Conservation (phyloP, 192 early-diverging fungal species). For the Umbelopsis ramanniana region DNA sequence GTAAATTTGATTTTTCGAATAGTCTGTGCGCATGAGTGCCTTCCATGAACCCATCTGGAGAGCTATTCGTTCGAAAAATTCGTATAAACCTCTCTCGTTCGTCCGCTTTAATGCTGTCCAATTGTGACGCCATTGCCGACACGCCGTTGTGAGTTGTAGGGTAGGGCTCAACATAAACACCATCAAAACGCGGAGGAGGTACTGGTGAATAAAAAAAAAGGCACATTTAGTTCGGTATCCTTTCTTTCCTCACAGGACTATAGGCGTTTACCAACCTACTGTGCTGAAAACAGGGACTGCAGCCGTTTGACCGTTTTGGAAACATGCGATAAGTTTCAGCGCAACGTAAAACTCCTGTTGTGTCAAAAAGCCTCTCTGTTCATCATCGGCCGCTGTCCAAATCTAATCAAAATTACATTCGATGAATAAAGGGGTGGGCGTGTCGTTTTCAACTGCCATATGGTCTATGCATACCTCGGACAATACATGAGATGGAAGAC, state of each 20-base stretch:
- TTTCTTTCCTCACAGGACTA: neutral
- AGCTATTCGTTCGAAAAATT: constrained; percentile 29
- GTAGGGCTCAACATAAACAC: constrained; percentile 11
- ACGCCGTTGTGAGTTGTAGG: neutral
- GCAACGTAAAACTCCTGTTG: constrained; percentile 77
- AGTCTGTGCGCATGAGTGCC: constrained; percentile 51
- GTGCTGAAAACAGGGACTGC: constrained; percentile 27
- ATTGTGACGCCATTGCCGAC: constrained; percentile 43
- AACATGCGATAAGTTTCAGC: constrained; percentile 88
- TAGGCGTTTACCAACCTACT: constrained; percentile 17
- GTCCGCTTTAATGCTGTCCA: constrained; percentile 48
- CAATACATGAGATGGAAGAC: constrained; percentile 58
- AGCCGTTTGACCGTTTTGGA: constrained; percentile 69
- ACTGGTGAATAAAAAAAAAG: constrained; percentile 1
- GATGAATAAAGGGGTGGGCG: neutral
- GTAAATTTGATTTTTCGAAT: constrained; percentile 81
- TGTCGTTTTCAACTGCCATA: neutral
- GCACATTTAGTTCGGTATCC: neutral
- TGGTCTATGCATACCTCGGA: constrained; percentile 48
- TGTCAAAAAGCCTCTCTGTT: constrained; percentile 81
- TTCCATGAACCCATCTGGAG: constrained; percentile 28
- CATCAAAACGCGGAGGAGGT: constrained; percentile 41
- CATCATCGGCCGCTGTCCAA: constrained; percentile 82
- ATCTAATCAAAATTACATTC: constrained; percentile 48
- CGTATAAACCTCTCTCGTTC: constrained; percentile 38